Base-by-base conservation (phyloP, 1,139 yeast genomes). In the Wickerhamomyces sp. region DNA sequence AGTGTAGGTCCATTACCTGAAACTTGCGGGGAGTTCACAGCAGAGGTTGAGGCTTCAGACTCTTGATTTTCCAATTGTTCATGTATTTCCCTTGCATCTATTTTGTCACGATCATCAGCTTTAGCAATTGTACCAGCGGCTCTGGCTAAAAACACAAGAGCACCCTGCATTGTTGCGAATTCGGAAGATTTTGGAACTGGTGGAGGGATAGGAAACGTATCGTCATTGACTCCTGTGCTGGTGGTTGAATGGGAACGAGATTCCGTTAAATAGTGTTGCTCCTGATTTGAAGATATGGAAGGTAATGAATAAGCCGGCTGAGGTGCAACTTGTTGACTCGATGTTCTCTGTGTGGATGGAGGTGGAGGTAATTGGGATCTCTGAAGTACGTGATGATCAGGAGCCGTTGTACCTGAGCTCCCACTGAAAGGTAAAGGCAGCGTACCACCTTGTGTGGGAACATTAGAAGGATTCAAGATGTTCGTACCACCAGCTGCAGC, bases 61-160 rank as follows among this genome's bases (percentile, higher is more conserved):
- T 46, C 49, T 38, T 51, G 52, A 9, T 38, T 51, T 31, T 57
- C 60, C 10, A 58, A 36, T 35, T 63, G 78, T 59, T 69, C 76
- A 63, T 69, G 83, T 62, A 69, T 75, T 45, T 73, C 72, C 47
- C 75, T 66, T 1, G 86, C 94, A 61, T 83, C 86, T 32, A 84
- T 78, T 37, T 84, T 71, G 58, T 84, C 86, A 51, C 84, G 66
- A 49, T 73, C 81, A 55, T 80, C 87, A 3, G 84, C 83, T 49
- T 76, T 72, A 6, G 90, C 86, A 29, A 83, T 80, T 6, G 68
- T 60, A 0, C 90, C 91, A 0, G 91, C 91, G 0, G 89, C 87
- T 51, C 81, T 81, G 4, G 93, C 91, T 32, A 85, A 63, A 58
- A 81, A 84, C 30, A 79, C 84, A 50, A 85, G 67, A 0, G 91